Conservation (phyloP, 2,329 filamentous ascomycete species). For the Sporothrix pallida region DNA sequence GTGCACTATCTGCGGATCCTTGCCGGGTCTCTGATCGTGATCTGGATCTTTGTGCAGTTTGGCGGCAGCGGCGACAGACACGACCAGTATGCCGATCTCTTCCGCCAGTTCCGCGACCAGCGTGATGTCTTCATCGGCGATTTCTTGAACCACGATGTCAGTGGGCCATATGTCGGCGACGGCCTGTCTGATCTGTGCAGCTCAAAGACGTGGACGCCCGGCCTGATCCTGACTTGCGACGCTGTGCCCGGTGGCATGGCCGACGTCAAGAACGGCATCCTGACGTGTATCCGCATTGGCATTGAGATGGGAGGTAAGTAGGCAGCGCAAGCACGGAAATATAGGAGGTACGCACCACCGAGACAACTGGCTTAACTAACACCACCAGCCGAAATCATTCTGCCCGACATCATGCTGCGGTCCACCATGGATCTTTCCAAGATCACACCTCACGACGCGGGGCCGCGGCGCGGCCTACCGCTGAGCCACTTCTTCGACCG, state of each 20-base stretch:
- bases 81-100: constrained; percentile 36
- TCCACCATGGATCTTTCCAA: constrained; percentile 43
- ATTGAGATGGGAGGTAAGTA: constrained; percentile 55
- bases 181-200: constrained; percentile 47
- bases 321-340: constrained; percentile 8
- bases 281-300: constrained; percentile 54
- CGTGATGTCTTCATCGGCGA: constrained; percentile 45
- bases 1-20: constrained; percentile 41
- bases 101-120: constrained; percentile 44
- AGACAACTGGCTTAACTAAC: neutral
- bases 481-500: constrained; percentile 48
- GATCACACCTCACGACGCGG: constrained; percentile 39
- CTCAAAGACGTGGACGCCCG: constrained; percentile 48
- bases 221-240: constrained; percentile 52
- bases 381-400: constrained; percentile 46
- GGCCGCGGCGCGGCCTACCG: constrained; percentile 42
- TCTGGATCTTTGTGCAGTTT: constrained; percentile 42
- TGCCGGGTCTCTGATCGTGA: constrained; percentile 39
- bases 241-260: constrained; percentile 52
- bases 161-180: constrained; percentile 44
- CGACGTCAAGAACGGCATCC: constrained; percentile 52
- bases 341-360: neutral
- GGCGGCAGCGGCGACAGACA: constrained; percentile 28
- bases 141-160: constrained; percentile 46
- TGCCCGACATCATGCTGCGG: constrained; percentile 47